Conservation (phyloP, 106 monocot species). For the Dendrobium catenatum region DNA sequence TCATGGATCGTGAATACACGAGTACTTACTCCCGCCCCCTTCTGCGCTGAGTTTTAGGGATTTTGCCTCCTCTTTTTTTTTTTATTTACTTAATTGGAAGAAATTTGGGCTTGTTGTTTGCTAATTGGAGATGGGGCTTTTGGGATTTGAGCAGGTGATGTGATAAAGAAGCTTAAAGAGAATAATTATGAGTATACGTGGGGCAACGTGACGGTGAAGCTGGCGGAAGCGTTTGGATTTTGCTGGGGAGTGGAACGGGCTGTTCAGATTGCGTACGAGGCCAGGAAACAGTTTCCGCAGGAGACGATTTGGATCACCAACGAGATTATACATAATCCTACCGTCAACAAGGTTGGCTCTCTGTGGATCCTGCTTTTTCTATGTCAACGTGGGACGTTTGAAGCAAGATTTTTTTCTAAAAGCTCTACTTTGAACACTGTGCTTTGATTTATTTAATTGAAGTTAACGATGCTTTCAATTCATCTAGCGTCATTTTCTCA, state of each 20-base stretch:
- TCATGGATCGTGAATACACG: slow-evolving; percentile 87
- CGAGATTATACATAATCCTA: slow-evolving; percentile 93
- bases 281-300: slow-evolving; percentile 92
- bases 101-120: slow-evolving; percentile 1
- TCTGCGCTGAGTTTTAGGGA: background rate
- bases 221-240: slow-evolving; percentile 93
- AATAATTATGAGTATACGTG: slow-evolving; percentile 82
- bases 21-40: slow-evolving; percentile 25
- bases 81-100: background rate
- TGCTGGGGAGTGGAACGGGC: slow-evolving; percentile 99
- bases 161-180: slow-evolving; percentile 88
- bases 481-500: background rate
- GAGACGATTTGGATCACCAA: slow-evolving; percentile 97
- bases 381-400: background rate
- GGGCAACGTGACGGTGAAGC: slow-evolving; percentile 87
- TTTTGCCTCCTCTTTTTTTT: background rate
- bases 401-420: no score
- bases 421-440: background rate
- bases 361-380: background rate
- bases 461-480: background rate
- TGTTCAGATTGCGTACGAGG: slow-evolving; percentile 96
- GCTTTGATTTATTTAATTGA: background rate
- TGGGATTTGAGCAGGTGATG: slow-evolving; percentile 49
- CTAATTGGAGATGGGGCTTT: background rate
- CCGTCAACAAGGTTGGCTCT: slow-evolving; percentile 65